Conservation (phyloP, 1,139 yeast genomes). For the Zygosaccharomyces pseudobailii region DNA sequence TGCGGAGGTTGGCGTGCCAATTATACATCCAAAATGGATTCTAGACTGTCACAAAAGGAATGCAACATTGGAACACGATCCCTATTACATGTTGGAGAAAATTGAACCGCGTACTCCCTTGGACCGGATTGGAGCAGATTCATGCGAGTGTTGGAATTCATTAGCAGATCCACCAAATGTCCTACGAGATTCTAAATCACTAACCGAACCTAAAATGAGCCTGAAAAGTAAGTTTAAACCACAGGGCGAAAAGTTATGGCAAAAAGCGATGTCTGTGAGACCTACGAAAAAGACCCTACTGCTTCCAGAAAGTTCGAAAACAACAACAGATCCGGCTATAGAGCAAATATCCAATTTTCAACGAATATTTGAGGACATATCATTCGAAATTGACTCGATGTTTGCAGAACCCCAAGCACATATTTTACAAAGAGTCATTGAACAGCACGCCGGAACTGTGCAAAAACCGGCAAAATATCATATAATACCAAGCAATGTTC, state of each 20-base stretch:
- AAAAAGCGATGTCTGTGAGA: slow-evolving; percentile 19
- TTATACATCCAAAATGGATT: slow-evolving; percentile 74
- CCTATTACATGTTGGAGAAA: slow-evolving; percentile 41
- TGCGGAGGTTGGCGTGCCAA: slow-evolving; percentile 37
- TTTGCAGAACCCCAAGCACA: slow-evolving; percentile 20
- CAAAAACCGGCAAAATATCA: slow-evolving; percentile 7
- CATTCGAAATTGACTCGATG: slow-evolving; percentile 14
- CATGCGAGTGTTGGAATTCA: slow-evolving; percentile 52
- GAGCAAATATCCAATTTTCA: neutral
- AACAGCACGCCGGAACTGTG: slow-evolving; percentile 24
- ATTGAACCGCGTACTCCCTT: slow-evolving; percentile 20
- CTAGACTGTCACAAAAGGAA: slow-evolving; percentile 57
- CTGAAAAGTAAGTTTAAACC: slow-evolving; percentile 21
- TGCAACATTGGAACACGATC: slow-evolving; percentile 50
- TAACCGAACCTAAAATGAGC: slow-evolving; percentile 13
- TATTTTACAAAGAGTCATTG: slow-evolving; percentile 26
- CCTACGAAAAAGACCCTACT: neutral
- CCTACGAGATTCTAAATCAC: slow-evolving; percentile 16
- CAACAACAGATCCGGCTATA: neutral
- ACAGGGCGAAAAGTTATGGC: slow-evolving; percentile 27
- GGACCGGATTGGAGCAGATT: slow-evolving; percentile 41
- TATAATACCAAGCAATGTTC: slow-evolving; percentile 22
- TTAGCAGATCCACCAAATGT: slow-evolving; percentile 13
- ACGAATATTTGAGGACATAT: slow-evolving; percentile 12
- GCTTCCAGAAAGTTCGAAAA: neutral